Evolutionary conservation across 2,329 filamentous ascomycete genomes (phyloP).

Genomic region (Magnaporthiopsis rhizophila): DNA sequence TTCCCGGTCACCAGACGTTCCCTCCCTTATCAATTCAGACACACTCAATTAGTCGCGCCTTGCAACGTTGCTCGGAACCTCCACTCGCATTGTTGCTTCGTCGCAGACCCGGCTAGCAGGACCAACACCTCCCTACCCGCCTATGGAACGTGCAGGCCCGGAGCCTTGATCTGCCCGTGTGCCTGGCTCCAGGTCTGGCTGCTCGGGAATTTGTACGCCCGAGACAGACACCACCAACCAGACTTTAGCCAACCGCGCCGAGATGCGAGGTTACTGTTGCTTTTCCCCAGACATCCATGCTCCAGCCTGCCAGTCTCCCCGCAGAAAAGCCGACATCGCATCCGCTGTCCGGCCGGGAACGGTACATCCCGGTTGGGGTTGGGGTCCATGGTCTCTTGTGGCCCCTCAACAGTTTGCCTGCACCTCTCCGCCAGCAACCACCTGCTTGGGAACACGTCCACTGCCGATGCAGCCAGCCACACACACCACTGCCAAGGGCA

Average conservation of each 20-base stretch:
- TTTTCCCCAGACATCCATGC: no score
- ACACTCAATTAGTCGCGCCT: neutral
- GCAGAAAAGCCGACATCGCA: no score
- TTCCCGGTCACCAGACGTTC: neutral
- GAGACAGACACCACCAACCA: neutral
- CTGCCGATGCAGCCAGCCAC: neutral
- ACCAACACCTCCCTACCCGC: neutral
- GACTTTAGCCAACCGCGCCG: neutral
- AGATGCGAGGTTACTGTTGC: no score
- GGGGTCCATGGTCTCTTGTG: neutral
- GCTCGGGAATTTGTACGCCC: neutral
- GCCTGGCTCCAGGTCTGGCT: neutral
- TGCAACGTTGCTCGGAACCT: neutral
- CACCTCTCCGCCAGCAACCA: neutral
- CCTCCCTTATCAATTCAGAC: neutral
- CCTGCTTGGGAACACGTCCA: neutral
- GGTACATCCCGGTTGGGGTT: neutral
- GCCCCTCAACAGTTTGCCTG: neutral
- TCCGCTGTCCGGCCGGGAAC: neutral
- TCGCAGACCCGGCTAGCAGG: neutral
- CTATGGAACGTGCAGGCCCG: no score
- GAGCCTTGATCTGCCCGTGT: neutral
- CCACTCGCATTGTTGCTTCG: neutral
- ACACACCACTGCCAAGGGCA: neutral
- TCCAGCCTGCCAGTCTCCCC: no score